These are phyloP conservation scores for Capsicum pubescens DNA, from an alignment of 257 asterid genomes.

Conservation along the genomic window DNA sequence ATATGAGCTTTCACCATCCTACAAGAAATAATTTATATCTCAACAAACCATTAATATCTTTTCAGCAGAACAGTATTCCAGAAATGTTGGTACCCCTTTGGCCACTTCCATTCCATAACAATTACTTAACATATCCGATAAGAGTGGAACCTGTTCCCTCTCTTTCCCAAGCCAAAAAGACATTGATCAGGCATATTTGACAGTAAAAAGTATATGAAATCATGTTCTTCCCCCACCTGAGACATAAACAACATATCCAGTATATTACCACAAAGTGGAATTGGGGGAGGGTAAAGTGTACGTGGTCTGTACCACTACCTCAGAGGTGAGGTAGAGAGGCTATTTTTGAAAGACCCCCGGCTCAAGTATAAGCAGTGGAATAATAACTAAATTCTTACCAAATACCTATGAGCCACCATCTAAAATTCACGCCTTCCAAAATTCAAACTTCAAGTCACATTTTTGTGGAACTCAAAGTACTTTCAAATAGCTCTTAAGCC, in stretches of 20 bases:
- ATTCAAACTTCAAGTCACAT: neutral
- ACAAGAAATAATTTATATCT: slow-evolving; percentile 3
- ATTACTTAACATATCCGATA: neutral
- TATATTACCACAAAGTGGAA: no score
- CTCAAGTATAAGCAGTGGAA: neutral
- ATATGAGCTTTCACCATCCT: neutral
- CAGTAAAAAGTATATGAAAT: neutral
- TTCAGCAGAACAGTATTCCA: slow-evolving; percentile 5
- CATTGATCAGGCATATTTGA: neutral
- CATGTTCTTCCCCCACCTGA: neutral
- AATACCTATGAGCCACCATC: neutral
- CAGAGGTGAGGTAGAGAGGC: no score
- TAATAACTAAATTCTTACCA: neutral
- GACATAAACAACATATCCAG: no score
- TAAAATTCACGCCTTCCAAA: neutral
- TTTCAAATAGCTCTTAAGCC: neutral
- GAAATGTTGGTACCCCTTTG: neutral
- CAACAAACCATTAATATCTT: neutral
- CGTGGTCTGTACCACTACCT: no score
- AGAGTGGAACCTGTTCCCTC: neutral
- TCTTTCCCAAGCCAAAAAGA: slow-evolving; percentile 12
- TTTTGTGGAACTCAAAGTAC: neutral
- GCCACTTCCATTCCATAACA: neutral
- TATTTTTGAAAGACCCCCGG: no score
- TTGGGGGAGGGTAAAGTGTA: no score